Conservation (phyloP, 192 early-diverging fungal genomes). For the Linnemannia schmuckeri region DNA sequence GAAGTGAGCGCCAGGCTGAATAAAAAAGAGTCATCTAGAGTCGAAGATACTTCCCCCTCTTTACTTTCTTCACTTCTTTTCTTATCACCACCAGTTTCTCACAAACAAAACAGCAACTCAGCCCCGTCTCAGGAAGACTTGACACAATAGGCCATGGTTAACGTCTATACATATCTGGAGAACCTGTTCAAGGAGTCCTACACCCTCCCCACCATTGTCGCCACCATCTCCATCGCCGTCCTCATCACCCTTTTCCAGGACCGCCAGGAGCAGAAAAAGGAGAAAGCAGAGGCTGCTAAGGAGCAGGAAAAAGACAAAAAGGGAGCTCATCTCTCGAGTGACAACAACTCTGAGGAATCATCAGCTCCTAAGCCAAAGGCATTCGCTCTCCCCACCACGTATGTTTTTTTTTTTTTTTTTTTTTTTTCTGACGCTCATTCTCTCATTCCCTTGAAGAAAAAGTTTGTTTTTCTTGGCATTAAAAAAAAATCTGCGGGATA, state of each 20-base stretch:
- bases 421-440: not conserved
- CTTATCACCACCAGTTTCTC: not conserved
- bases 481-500: no score
- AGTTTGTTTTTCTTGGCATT: no score
- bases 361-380: slow-evolving; percentile 43
- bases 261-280: not conserved
- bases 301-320: not conserved
- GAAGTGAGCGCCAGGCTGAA: not conserved
- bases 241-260: slow-evolving; percentile 32
- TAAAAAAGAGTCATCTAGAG: slow-evolving; percentile 1
- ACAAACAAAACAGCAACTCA: not conserved
- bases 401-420: not conserved
- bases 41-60: not conserved
- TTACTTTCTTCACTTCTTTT: not conserved
- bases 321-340: not conserved
- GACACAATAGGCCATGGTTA: not conserved
- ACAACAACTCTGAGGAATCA: not conserved
- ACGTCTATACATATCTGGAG: slow-evolving; percentile 25
- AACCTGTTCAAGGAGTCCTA: slow-evolving; percentile 34
- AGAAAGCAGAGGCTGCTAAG: not conserved
- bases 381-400: slow-evolving; percentile 52
- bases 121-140: not conserved
- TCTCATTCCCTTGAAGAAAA: not conserved
- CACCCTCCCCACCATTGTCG: slow-evolving; percentile 26
- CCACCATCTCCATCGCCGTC: slow-evolving; percentile 26